Evolutionary conservation across 1,284 basidiomycete genomes (phyloP).

Genomic region (Tausonia pullulans): DNA sequence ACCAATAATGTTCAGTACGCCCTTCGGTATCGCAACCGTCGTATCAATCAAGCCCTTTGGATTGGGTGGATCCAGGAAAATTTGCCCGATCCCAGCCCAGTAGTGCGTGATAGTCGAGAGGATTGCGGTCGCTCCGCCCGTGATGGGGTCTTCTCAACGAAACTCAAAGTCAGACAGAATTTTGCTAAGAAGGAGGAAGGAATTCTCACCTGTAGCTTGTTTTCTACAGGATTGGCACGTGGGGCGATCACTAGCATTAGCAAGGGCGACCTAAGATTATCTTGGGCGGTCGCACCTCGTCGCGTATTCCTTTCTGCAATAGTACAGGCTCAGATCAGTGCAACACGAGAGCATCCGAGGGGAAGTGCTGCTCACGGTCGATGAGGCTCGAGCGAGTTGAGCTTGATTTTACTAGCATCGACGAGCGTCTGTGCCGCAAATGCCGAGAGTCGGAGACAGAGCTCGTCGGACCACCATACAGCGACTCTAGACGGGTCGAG

Average conservation of each 20-base stretch:
- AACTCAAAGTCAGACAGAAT: too few species aligned
- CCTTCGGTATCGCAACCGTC: conserved; percentile 37
- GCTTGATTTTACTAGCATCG: conserved; percentile 39
- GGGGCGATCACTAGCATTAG: too few species aligned
- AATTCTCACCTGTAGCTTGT: conserved; percentile 21
- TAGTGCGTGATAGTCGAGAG: conserved; percentile 37
- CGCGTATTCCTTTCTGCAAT: conserved; percentile 40
- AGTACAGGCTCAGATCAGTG: too few species aligned
- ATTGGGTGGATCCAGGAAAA: too few species aligned
- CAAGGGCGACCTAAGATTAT: too few species aligned
- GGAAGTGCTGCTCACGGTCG: conserved; percentile 30
- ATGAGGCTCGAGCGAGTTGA: conserved; percentile 41
- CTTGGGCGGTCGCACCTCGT: conserved; percentile 19
- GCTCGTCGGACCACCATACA: conserved; percentile 48
- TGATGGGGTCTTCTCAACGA: conserved; percentile 34
- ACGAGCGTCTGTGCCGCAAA: conserved; percentile 45
- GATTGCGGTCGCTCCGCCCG: conserved; percentile 41
- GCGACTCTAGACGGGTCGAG: conserved; percentile 43
- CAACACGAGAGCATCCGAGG: too few species aligned
- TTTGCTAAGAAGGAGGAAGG: too few species aligned
- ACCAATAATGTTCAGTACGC: too few species aligned
- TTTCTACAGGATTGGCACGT: too few species aligned
- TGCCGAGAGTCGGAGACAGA: conserved; percentile 44
- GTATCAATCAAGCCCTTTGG: conserved; percentile 39
- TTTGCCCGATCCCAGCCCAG: too few species aligned